Conservation (phyloP, 1,139 yeast genomes). For the Hansenula anomala region DNA sequence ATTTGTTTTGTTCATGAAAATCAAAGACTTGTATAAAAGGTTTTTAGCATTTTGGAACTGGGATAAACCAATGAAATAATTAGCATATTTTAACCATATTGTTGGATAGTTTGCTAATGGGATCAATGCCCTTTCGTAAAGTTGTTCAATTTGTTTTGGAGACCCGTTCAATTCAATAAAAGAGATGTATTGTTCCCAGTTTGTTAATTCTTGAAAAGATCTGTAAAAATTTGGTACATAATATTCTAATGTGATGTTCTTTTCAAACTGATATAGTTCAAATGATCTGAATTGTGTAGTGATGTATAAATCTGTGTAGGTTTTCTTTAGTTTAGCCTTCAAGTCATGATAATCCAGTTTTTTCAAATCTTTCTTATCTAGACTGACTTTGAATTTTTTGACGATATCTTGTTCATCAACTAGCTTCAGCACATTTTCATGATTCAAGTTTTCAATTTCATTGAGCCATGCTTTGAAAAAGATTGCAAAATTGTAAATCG, state of each 20-base stretch:
- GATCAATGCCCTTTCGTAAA: slow-evolving; percentile 56
- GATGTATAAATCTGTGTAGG: slow-evolving; percentile 47
- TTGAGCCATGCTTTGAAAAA: slow-evolving; percentile 45
- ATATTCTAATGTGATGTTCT: slow-evolving; percentile 46
- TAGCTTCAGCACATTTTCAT: slow-evolving; percentile 25
- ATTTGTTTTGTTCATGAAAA: slow-evolving; percentile 15
- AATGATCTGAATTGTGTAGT: slow-evolving; percentile 57
- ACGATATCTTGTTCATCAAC: slow-evolving; percentile 23
- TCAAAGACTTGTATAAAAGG: slow-evolving; percentile 30
- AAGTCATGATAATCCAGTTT: slow-evolving; percentile 24
- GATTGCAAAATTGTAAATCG: slow-evolving; percentile 70
- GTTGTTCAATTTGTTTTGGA: slow-evolving; percentile 29
- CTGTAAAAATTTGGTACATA: slow-evolving; percentile 38
- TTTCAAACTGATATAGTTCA: slow-evolving; percentile 62
- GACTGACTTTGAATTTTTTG: slow-evolving; percentile 26
- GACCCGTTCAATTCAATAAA: slow-evolving; percentile 41
- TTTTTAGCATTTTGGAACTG: slow-evolving; percentile 33
- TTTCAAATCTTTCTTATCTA: slow-evolving; percentile 16
- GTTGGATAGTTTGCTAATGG: slow-evolving; percentile 47
- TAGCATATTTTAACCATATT: slow-evolving; percentile 60
- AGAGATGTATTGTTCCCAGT: slow-evolving; percentile 60
- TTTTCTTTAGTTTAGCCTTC: slow-evolving; percentile 37
- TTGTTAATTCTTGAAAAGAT: slow-evolving; percentile 41
- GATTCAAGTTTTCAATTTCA: slow-evolving; percentile 34
- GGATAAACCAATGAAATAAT: slow-evolving; percentile 35